Base-by-base conservation (phyloP, 2,329 filamentous ascomycete genomes). In the Orbilia ellipsospora region DNA sequence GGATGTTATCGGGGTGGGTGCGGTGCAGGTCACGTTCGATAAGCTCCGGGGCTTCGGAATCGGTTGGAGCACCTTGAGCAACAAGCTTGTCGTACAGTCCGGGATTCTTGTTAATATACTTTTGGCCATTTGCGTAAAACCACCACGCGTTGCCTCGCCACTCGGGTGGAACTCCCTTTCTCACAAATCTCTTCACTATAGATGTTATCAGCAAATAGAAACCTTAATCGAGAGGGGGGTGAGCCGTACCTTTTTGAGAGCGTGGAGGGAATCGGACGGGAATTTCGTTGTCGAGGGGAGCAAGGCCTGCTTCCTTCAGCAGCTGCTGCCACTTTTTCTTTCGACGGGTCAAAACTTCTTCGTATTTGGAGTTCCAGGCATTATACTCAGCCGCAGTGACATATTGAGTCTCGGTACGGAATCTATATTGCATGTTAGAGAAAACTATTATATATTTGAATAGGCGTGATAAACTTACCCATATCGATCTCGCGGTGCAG, bases 121-220 rank as follows among this genome's bases (percentile, higher is more conserved):
- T 89, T 23, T 93, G 93, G 0, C 94, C 94, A 18, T 93, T 93
- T 10, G 93, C 93, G 81, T 97, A 98, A 84, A 92, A 97, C 82
- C 96, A 98, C 94, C 94, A 98, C 54, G 94, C 94, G 4, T 92
- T 91, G n/a, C 94, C 94, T 80, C 94, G 89, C 89, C 93, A 96
- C 78, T 97, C 93, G 0, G 94, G 92, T 2, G 94, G 94, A 59
- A 97, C 94, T 15, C 94, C 94, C 82, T 97, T 98, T 61, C 94
- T 89, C 57, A 97, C 88, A 81, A 95, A 97, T 16, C 93, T 88
- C 83, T 96, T 97, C 51, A 95, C 77, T 77, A n/a, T 54, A 31
- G 13, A 52, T 50, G 28, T 48, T 69, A 64, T 57, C 23, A 36
- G 26, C 16, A 20, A 7, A 28, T n/a, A 40, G 1, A 20, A 18